These are phyloP conservation scores for Microascus cirrosus DNA, from an alignment of 2,329 filamentous ascomycete species.

Conservation along the genomic window DNA sequence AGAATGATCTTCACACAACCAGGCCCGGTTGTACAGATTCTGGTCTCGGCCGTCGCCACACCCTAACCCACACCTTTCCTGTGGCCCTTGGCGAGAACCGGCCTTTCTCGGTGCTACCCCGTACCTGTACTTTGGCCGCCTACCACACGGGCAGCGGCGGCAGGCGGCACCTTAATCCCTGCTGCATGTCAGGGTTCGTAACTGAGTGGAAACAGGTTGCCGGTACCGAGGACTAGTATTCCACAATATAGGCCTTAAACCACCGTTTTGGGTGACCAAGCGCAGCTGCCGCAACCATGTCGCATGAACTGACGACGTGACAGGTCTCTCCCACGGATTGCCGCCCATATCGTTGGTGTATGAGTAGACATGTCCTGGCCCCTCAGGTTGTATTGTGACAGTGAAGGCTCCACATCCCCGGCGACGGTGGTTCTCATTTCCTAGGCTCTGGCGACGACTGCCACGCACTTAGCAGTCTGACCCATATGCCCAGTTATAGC, in stretches of 20 bases:
- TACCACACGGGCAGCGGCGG: background rate
- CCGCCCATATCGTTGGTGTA: conserved; percentile 2
- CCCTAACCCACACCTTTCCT: background rate
- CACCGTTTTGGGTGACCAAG: background rate
- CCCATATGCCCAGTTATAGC: conserved; percentile 3
- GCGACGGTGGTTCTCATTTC: background rate
- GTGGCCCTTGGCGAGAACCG: background rate
- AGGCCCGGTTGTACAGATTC: background rate
- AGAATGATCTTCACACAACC: background rate
- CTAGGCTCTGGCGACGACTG: conserved; percentile 1
- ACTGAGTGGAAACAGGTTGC: background rate
- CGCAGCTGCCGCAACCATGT: background rate
- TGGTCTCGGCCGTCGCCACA: background rate
- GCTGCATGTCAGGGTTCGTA: background rate
- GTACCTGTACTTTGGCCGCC: conserved; percentile 3
- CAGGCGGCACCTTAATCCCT: background rate
- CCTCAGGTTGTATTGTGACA: conserved; percentile 1
- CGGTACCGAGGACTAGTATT: background rate
- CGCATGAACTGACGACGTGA: background rate
- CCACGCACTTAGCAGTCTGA: background rate
- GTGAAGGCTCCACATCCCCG: conserved; percentile 1
- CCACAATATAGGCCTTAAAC: too few species aligned
- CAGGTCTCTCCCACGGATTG: background rate
- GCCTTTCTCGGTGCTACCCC: background rate
- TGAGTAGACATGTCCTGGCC: background rate